Base-by-base conservation (phyloP, 1,139 yeast genomes). In the Candida smagusa region DNA sequence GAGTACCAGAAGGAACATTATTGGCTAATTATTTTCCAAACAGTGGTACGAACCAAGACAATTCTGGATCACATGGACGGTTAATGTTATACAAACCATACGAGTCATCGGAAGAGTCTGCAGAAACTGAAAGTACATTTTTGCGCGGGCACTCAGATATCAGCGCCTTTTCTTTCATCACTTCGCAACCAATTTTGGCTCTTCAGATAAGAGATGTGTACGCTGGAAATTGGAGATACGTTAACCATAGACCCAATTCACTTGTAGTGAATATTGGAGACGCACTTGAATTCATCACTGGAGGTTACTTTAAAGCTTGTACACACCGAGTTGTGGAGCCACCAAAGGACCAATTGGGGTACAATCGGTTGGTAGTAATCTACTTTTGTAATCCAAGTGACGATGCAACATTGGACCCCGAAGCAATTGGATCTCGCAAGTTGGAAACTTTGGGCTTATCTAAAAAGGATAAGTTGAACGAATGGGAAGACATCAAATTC, bases 101-200 rank as follows among this genome's bases (percentile, higher is more conserved):
- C 44, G 55, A 59, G n/a, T 58, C 58, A 12, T 52, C 49, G 7
- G 38, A 48, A 19, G 46, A 45, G 9, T 62, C 66, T 12, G 49
- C 48, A 12, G 47, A 54, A 36, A 61, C 67, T 0, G 57, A 59
- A 12, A 57, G 60, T 16, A 72, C 71, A 8, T 72, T 74, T 74
- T 54, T 74, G 22, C 57, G 79, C 40, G 79, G 79, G 1, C 79
- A 74, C 43, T 67, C 76, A 9, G 79, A 74, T 50, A 63, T 68
- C 29, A 63, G 72, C 36, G 78, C 70, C 0, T 66, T 74, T 40
- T 65, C 79, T 0, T 72, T 74, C 39, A 70, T 74, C 24, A 63
- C 73, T 2, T 67, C 74, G 32, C 76, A 72, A 49, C 75, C 78
- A 7, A 71, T 72, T 42, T 50, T 70, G n/a, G 65, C 78, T 6